A percentile compares a stretch with the other conserved stretches of the same genome.
Evolutionary conservation across 2,329 filamentous ascomycete species (phyloP).

Genomic region (Xylaria sp.): DNA sequence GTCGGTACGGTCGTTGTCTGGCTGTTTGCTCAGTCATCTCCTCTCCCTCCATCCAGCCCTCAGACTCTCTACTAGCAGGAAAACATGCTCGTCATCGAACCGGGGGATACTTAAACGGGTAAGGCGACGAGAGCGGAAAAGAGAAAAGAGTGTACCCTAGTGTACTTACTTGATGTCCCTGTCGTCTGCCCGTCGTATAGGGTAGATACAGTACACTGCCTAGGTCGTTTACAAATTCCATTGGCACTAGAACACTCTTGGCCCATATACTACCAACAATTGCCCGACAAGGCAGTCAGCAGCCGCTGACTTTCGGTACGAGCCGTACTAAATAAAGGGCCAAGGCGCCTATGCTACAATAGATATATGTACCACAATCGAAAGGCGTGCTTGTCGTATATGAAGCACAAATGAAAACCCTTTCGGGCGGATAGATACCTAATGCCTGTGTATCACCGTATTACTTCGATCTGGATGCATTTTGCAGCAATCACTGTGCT

Average conservation of each 20-base stretch:
- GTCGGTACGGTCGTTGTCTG: slow-evolving; percentile 19
- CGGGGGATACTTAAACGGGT: slow-evolving; percentile 35
- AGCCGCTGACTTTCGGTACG: slow-evolving; percentile 29
- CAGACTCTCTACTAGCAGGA: slow-evolving; percentile 25
- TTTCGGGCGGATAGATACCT: slow-evolving; percentile 3
- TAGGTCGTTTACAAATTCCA: slow-evolving; percentile 32
- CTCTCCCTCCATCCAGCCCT: slow-evolving; percentile 5
- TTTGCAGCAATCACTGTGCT: slow-evolving; percentile 27
- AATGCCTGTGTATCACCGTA: slow-evolving; percentile 1
- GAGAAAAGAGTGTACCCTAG: no score
- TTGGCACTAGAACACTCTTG: slow-evolving; percentile 23
- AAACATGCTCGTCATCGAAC: slow-evolving; percentile 10
- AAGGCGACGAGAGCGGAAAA: slow-evolving; percentile 28
- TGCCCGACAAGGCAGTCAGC: slow-evolving; percentile 27
- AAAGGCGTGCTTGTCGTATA: background rate
- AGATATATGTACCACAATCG: background rate
- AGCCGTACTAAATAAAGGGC: slow-evolving; percentile 29
- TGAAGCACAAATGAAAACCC: slow-evolving; percentile 8
- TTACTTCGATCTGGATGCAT: slow-evolving; percentile 18
- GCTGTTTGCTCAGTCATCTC: slow-evolving; percentile 26
- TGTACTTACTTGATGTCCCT: slow-evolving; percentile 1
- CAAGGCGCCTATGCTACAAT: slow-evolving; percentile 29
- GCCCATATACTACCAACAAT: slow-evolving; percentile 13
- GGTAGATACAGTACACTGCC: background rate
- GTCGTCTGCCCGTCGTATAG: background rate